Base-by-base conservation (phyloP, 345 rosid species). In the Eucalyptus cloeziana region DNA sequence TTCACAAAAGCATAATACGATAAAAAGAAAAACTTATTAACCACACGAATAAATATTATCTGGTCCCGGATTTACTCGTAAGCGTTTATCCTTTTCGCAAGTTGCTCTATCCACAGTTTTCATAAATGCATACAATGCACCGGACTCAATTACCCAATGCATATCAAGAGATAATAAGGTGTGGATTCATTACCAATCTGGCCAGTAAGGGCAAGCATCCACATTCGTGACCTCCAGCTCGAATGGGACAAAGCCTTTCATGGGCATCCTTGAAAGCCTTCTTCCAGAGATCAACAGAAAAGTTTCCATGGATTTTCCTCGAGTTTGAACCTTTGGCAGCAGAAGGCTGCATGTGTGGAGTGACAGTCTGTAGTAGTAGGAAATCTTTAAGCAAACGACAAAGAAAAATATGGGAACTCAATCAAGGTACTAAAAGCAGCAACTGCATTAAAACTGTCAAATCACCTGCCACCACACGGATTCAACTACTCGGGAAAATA, bases 401-500 rank as follows among this genome's bases (percentile, higher is more conserved):
- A 71, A 71, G 83, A 76, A 76, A 37, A 21, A 37, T 40, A 40
- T 21, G 45, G 27, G 43, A 76, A 76, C 47, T 76, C 83, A 43
- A 76, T 76, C 47, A 76, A 37, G 14, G 14, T 21, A 76, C 43
- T 40, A 76, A 21, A 76, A 40, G 83, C 54, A 86, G 86, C 89
- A 56, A 86, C 30, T 86, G 90, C 76, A 87, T 87, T 67, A 76
- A 33, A 79, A 50, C 44, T 45, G n/a, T 71, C 16, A 60, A 52
- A 27, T 90, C 71, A 97, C 99, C 99, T 96, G 99, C 99, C 99
- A 97, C 99, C 99, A 97, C 85, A 97, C 94, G 25, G 97, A 97
- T 88, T 96, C 96, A 16, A 97, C 94, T 67, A 97, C 92, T 80
- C 99, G 93, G 25, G 95, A 95, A 94, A 97, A 97, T 88, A 96